Evolutionary conservation across 306 rosid species (phyloP), one percentile per base, ranked within the genome.

Genomic region (Quercus wislizeni): DNA sequence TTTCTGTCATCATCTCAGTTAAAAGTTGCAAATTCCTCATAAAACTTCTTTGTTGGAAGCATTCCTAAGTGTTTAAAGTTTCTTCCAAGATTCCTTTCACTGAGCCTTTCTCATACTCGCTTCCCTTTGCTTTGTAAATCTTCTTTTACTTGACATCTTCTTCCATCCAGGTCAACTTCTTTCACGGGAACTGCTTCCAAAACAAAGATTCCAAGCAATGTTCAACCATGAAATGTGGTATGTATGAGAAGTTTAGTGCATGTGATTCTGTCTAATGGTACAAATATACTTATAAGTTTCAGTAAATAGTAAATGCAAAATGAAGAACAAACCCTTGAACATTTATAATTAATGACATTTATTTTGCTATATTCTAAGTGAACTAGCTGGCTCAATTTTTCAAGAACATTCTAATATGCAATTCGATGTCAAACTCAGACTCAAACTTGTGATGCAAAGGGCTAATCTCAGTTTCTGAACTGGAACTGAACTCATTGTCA

Each of bases 141-240:
- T 85, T 77, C n/a, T n/a, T 55, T 82, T 74, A 79, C 78, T 63
- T 49, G 69, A 31, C 73, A 65, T 72, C 52, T 82, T 72, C 52
- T 82, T 56, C 70, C 79, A 65, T 79, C 52, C 88, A 96, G 99
- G 76, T 71, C 86, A 73, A 91, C 15, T 11, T 46, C 86, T 96
- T 93, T 82, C 98, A 86, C 88, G 94, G 98, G 69, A 96, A 96
- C 88, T 96, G 97, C 86, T 86, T 93, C 76, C 92, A 93, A 75
- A 80, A 74, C 72, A 74, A 78, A 14, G 90, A 87, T 59, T 33
- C 64, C 31, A 89, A 81, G 81, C 98, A 96, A 89, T 91, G 97
- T 64, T 72, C 96, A 72, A 55, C 81, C 21, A 72, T 74, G 58
- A 88, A 85, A 68, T 96, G 98, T 72, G 96, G 98, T 92, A 90